Percentiles rank a stretch among this genome's conserved stretches.
Evolutionary conservation across 495 filamentous ascomycete genomes (phyloP).

Genomic region (Penicillium canescens): DNA sequence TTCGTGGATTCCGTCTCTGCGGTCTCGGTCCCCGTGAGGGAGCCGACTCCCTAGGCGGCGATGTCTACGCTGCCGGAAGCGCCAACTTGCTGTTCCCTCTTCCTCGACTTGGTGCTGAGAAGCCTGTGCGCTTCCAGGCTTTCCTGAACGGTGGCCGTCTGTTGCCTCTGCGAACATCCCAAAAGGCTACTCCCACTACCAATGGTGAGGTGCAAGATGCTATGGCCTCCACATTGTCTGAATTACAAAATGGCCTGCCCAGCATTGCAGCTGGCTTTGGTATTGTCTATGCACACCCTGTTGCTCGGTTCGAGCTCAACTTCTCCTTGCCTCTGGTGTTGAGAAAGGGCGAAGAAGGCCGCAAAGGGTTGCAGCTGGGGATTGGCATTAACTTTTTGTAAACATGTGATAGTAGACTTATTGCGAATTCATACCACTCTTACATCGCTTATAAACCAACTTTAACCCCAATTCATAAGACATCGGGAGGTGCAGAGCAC

Average conservation of each 20-base stretch:
- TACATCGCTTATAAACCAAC: neutral
- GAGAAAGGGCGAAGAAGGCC: conserved; percentile 76
- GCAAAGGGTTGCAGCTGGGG: conserved; percentile 91
- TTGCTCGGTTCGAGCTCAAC: conserved; percentile 92
- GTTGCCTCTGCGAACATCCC: conserved; percentile 66
- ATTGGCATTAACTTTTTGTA: conserved; percentile 92
- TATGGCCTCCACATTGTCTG: conserved; percentile 54
- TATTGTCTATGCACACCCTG: conserved; percentile 88
- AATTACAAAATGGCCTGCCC: conserved; percentile 73
- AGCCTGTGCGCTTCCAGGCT: conserved; percentile 82
- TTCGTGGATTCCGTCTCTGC: conserved; percentile 86
- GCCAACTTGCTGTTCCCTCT: conserved; percentile 82
- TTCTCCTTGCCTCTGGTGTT: conserved; percentile 85
- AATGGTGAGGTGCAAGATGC: conserved; percentile 54
- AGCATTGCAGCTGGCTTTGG: conserved; percentile 87
- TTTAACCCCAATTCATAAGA: no score
- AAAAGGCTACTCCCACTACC: conserved; percentile 51
- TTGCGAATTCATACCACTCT: neutral
- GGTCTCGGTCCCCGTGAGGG: conserved; percentile 89
- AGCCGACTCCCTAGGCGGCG: conserved; percentile 81
- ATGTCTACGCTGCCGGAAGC: conserved; percentile 85
- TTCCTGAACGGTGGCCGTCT: conserved; percentile 90
- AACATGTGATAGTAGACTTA: conserved; percentile 9
- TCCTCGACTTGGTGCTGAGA: conserved; percentile 73
- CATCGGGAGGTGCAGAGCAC: no score